Conservation (phyloP, 2,329 filamentous ascomycete genomes). For the Apiospora arundinis region DNA sequence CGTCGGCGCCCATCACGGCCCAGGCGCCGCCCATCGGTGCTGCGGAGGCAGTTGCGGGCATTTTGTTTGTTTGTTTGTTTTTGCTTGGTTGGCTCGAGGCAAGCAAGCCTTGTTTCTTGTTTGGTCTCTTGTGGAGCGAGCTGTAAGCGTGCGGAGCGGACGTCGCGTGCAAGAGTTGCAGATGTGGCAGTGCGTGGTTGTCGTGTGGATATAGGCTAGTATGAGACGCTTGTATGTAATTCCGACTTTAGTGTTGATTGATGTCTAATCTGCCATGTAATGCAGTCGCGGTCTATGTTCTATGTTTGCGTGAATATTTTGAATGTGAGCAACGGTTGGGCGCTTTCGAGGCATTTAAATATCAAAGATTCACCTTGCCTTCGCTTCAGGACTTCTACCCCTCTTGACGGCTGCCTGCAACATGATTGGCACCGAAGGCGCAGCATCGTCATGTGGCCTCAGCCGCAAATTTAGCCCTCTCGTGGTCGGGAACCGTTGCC, state of each 20-base stretch:
- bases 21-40: not conserved
- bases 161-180: not conserved
- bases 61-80: not conserved
- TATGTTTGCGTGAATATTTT: not conserved
- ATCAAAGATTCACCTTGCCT: not conserved
- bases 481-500: not conserved
- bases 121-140: not conserved
- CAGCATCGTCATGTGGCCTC: not conserved
- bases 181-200: not conserved
- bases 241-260: not conserved
- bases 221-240: not conserved
- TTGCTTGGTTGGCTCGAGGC: no score
- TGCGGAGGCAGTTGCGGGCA: not conserved
- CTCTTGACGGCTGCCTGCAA: not conserved
- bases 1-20: not conserved
- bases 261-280: not conserved
- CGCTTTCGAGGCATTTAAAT: not conserved
- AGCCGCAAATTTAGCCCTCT: not conserved
- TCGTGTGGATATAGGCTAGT: not conserved
- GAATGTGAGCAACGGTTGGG: not conserved
- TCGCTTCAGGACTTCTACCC: not conserved
- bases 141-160: not conserved
- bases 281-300: not conserved
- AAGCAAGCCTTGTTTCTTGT: not conserved
- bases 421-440: not conserved